Percentiles rank a stretch among this genome's conserved stretches.
Evolutionary conservation across 257 asterid species (phyloP).

Genomic region (Capsicum rhomboideum): DNA sequence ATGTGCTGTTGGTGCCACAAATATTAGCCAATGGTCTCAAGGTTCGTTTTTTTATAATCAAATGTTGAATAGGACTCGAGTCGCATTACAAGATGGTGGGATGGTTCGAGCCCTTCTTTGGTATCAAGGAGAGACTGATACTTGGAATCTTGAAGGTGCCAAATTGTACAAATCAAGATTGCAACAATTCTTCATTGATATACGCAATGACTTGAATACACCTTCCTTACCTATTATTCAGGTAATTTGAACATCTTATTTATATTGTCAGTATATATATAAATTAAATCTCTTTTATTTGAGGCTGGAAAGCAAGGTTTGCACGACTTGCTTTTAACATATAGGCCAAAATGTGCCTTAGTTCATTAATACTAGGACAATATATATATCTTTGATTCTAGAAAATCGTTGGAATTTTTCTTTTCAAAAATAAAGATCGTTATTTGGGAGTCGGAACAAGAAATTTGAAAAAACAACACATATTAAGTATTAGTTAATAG

Average conservation of each 20-base stretch:
- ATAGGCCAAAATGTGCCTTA: too few relatives aligned
- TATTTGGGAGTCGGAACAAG: too few relatives aligned
- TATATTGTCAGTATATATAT: background rate
- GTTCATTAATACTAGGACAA: too few relatives aligned
- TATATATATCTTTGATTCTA: too few relatives aligned
- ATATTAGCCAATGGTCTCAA: background rate
- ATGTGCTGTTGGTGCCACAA: background rate
- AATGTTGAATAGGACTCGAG: background rate
- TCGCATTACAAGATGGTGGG: background rate
- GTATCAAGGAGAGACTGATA: slow-evolving; percentile 1
- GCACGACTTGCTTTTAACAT: too few relatives aligned
- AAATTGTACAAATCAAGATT: background rate
- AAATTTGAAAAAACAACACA: too few relatives aligned
- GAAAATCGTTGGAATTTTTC: too few relatives aligned
- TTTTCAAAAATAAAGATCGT: too few relatives aligned
- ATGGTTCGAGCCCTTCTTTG: background rate
- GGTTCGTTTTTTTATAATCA: background rate
- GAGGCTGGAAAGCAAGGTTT: too few relatives aligned
- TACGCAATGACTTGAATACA: background rate
- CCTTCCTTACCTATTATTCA: background rate
- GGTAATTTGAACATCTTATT: background rate
- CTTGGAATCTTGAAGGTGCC: background rate
- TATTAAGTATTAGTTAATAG: too few relatives aligned
- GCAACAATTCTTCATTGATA: background rate
- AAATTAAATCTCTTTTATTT: too few relatives aligned